These are phyloP conservation scores for Eutypa lata DNA, from an alignment of 2,329 filamentous ascomycete genomes.

Conservation along the genomic window DNA sequence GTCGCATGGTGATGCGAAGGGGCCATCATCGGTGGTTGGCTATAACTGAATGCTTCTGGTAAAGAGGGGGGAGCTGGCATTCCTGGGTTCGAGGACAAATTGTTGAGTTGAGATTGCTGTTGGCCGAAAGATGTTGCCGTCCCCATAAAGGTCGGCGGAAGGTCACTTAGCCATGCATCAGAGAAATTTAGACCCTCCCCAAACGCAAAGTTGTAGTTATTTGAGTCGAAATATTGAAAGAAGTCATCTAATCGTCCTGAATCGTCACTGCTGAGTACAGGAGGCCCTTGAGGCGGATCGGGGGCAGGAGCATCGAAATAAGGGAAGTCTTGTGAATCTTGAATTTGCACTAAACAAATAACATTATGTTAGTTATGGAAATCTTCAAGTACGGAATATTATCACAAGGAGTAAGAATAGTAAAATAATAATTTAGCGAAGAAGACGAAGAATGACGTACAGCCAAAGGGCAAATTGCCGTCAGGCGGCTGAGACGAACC, in stretches of 20 bases:
- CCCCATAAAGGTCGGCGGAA: constrained; percentile 64
- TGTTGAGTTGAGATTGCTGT: constrained; percentile 32
- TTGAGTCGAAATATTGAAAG: constrained; percentile 51
- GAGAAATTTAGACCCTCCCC: constrained; percentile 49
- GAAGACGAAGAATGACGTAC: constrained; percentile 43
- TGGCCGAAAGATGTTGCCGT: constrained; percentile 62
- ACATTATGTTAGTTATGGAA: constrained; percentile 16
- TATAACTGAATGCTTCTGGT: constrained; percentile 25
- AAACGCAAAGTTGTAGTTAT: constrained; percentile 48
- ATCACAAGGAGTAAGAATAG: too few species aligned
- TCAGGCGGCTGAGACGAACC: constrained; percentile 56
- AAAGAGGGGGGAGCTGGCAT: constrained; percentile 22
- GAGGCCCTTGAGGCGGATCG: constrained; percentile 60
- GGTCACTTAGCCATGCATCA: constrained; percentile 50
- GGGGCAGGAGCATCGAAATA: constrained; percentile 57
- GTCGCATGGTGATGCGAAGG: constrained; percentile 14
- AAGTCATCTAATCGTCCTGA: constrained; percentile 56
- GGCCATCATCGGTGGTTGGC: constrained; percentile 17
- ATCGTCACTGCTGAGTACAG: constrained; percentile 62
- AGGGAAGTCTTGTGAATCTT: constrained; percentile 18
- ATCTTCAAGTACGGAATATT: too few species aligned
- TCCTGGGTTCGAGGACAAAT: constrained; percentile 24
- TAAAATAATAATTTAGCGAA: constrained; percentile 7
- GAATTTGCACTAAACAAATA: constrained; percentile 9
- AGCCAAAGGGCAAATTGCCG: constrained; percentile 62